Conservation (phyloP, 2,329 filamentous ascomycete species). For the Aschersonia sp. region DNA sequence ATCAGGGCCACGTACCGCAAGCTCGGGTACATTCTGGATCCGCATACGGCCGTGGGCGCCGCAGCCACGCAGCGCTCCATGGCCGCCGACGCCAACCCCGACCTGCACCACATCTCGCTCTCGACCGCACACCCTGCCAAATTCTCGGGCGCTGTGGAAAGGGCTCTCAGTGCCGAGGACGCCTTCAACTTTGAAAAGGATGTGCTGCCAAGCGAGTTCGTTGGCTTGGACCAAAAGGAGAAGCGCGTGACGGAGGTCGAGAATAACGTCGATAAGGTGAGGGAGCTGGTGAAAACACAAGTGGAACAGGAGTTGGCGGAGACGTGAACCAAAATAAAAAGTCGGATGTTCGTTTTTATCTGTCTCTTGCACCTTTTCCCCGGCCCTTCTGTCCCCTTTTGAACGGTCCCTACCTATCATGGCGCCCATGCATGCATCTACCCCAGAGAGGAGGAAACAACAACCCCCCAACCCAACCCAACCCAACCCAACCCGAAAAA, state of each 20-base stretch:
- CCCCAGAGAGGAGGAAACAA: neutral
- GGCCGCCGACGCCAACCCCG: conserved; percentile 27
- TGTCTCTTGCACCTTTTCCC: neutral
- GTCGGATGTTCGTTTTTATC: neutral
- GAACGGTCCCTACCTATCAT: neutral
- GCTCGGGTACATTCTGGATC: conserved; percentile 72
- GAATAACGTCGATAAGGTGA: conserved; percentile 59
- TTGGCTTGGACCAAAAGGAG: conserved; percentile 63
- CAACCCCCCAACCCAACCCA: neutral
- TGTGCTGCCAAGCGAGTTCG: conserved; percentile 69
- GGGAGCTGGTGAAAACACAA: conserved; percentile 60
- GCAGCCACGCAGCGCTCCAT: conserved; percentile 61
- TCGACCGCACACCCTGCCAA: conserved; percentile 95
- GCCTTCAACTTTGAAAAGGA: conserved; percentile 61
- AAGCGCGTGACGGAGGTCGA: conserved; percentile 56
- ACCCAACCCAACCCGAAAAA: neutral
- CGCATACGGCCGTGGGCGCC: conserved; percentile 81
- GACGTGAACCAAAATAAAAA: neutral
- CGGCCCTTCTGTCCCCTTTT: neutral
- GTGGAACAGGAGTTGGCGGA: conserved; percentile 48
- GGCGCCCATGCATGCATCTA: neutral
- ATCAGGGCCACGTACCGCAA: conserved; percentile 42
- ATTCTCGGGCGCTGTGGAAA: conserved; percentile 72
- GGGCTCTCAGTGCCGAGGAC: conserved; percentile 56
- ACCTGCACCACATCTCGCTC: conserved; percentile 62